Conservation (phyloP, 768 basidiomycete species). For the Tubosaeta sp. region DNA sequence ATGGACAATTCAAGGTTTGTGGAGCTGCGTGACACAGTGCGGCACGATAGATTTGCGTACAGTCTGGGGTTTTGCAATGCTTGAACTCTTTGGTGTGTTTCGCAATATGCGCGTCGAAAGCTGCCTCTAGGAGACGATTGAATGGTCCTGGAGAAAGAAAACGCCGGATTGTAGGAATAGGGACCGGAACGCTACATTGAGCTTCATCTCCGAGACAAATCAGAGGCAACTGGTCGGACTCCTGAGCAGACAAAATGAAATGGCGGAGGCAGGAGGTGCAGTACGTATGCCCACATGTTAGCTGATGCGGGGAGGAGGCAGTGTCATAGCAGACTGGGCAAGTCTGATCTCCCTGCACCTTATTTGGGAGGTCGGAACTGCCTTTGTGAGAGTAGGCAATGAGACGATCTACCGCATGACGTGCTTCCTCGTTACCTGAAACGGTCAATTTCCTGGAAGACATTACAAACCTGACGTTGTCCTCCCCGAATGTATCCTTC, state of each 20-base stretch:
- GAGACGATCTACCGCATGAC: slow-evolving; percentile 41
- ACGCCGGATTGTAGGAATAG: slow-evolving; percentile 47
- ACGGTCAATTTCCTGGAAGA: slow-evolving; percentile 42
- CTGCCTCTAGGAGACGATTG: slow-evolving; percentile 49
- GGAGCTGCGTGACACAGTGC: slow-evolving; percentile 36
- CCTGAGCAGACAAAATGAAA: slow-evolving; percentile 54
- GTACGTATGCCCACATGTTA: slow-evolving; percentile 64
- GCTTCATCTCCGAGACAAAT: slow-evolving; percentile 64
- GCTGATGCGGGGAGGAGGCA: slow-evolving; percentile 38
- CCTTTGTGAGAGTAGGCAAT: slow-evolving; percentile 39
- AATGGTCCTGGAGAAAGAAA: slow-evolving; percentile 51
- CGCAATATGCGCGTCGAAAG: slow-evolving; percentile 55
- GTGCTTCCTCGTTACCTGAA: slow-evolving; percentile 54
- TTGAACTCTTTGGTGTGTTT: slow-evolving; percentile 56
- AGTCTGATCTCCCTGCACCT: slow-evolving; percentile 7
- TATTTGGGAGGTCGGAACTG: not conserved
- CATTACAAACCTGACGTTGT: slow-evolving; percentile 46
- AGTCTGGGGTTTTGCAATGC: slow-evolving; percentile 78
- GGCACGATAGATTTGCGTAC: slow-evolving; percentile 64
- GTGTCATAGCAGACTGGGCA: slow-evolving; percentile 56
- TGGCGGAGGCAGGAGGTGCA: slow-evolving; percentile 57
- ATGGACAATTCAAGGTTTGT: slow-evolving; percentile 53
- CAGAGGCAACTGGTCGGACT: slow-evolving; percentile 59
- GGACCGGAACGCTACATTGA: slow-evolving; percentile 49
- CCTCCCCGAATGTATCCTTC: slow-evolving; percentile 51